phyloP scores from a whole-genome alignment of 2,329 filamentous ascomycete species.

The Didymella pinodella region DNA sequence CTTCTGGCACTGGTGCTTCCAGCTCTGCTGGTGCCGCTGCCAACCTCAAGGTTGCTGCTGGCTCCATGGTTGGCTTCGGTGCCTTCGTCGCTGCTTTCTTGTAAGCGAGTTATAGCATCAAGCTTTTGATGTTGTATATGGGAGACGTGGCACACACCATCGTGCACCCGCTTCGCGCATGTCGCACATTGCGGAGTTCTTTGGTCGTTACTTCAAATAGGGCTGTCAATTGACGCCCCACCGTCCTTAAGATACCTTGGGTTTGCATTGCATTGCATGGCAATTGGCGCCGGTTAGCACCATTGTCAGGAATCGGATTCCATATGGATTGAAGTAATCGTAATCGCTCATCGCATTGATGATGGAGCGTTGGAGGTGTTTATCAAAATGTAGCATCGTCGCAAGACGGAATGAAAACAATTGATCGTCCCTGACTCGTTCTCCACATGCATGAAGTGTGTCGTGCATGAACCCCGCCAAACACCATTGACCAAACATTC shows the following conservation, averaged over 20 bases:
- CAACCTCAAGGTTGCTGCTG: conserved; percentile 43
- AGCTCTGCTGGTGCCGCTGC: conserved; percentile 37
- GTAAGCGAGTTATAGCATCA: conserved; percentile 34
- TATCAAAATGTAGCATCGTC: conserved; percentile 14
- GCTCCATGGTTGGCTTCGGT: conserved; percentile 46
- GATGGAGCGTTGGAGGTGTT: conserved; percentile 15
- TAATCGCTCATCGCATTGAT: conserved; percentile 16
- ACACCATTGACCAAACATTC: conserved; percentile 21
- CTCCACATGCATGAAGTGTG: conserved; percentile 12
- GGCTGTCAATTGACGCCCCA: conserved; percentile 25
- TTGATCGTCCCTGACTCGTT: conserved; percentile 15
- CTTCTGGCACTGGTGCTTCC: conserved; percentile 25
- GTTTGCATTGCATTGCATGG: conserved; percentile 36
- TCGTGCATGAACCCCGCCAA: conserved; percentile 27
- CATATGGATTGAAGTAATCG: conserved; percentile 27
- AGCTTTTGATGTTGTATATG: conserved; percentile 18
- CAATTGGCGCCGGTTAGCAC: conserved; percentile 36
- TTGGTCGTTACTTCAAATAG: conserved; percentile 13
- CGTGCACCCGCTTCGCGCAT: conserved; percentile 29
- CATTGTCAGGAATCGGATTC: conserved; percentile 20
- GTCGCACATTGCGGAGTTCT: conserved; percentile 11
- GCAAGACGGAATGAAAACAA: conserved; percentile 19
- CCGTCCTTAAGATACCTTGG: conserved; percentile 46
- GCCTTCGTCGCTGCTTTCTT: conserved; percentile 50
- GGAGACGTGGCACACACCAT: conserved; percentile 24